phyloP scores from a whole-genome alignment of 2,329 filamentous ascomycete genomes.

The Apiospora aurea region DNA sequence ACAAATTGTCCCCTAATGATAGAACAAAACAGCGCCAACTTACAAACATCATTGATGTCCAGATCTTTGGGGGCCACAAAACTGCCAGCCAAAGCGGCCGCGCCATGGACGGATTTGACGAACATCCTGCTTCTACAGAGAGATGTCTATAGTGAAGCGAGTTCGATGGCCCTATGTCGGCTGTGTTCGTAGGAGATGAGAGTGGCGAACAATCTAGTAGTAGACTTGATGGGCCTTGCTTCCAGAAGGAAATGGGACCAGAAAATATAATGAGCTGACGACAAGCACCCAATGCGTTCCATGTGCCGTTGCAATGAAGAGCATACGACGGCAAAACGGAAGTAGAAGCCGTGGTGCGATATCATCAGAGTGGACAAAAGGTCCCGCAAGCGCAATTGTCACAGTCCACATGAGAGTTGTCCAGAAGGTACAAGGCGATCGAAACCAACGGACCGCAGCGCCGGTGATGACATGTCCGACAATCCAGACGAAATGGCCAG shows the following conservation, averaged over 20 bases:
- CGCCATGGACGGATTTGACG: constrained; percentile 37
- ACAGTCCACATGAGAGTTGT: constrained; percentile 10
- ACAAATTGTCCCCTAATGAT: constrained; percentile 12
- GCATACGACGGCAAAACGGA: neutral
- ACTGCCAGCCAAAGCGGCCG: constrained; percentile 37
- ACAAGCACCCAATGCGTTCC: neutral
- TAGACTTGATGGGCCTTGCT: neutral
- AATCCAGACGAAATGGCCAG: neutral
- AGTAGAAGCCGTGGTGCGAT: constrained; percentile 4
- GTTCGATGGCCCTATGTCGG: neutral
- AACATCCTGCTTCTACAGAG: constrained; percentile 32
- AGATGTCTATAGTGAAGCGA: neutral
- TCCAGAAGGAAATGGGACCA: neutral
- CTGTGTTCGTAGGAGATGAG: neutral
- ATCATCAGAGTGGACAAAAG: neutral
- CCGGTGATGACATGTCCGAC: neutral
- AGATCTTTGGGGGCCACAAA: constrained; percentile 47
- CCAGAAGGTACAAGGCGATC: constrained; percentile 9
- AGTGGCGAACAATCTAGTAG: no score
- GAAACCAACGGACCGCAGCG: neutral
- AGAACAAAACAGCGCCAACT: neutral
- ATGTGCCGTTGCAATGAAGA: neutral
- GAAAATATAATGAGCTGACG: neutral
- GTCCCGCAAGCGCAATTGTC: constrained; percentile 18
- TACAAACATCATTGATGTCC: constrained; percentile 44